Percentiles rank a stretch among this genome's conserved stretches.
phyloP scores from a whole-genome alignment of 2,329 filamentous ascomycete species.

The Monilinia aucupariae region DNA sequence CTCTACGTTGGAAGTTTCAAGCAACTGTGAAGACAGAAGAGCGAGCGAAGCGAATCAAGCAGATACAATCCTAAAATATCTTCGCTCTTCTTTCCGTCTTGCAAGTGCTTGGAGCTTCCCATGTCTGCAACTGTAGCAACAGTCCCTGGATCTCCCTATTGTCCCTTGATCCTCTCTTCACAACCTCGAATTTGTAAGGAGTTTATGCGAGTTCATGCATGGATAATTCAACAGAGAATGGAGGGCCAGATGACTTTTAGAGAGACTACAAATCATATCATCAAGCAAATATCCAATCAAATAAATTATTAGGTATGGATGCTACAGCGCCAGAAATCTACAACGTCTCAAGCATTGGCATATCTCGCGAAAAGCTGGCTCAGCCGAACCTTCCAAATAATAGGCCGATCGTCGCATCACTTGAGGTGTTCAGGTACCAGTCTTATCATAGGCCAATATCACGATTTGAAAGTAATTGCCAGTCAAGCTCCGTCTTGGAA shows the following conservation, averaged over 20 bases:
- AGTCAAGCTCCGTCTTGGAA: not conserved
- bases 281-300: not conserved
- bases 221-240: not conserved
- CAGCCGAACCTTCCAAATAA: not conserved
- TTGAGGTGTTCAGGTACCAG: no score
- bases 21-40: not conserved
- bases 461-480: not conserved
- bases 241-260: not conserved
- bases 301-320: not conserved
- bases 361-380: not conserved
- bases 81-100: not conserved
- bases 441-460: no score
- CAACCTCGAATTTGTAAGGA: not conserved
- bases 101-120: constrained; percentile 1
- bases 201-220: not conserved
- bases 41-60: not conserved
- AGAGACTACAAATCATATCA: not conserved
- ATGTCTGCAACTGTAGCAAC: not conserved
- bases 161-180: not conserved
- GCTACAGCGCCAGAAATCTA: not conserved
- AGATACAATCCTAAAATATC: not conserved
- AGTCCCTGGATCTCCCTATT: not conserved
- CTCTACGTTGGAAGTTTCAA: not conserved
- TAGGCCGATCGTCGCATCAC: not conserved
- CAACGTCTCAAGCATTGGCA: not conserved